Conservation (phyloP, 306 rosid species). For the Spatholobus suberectus region DNA sequence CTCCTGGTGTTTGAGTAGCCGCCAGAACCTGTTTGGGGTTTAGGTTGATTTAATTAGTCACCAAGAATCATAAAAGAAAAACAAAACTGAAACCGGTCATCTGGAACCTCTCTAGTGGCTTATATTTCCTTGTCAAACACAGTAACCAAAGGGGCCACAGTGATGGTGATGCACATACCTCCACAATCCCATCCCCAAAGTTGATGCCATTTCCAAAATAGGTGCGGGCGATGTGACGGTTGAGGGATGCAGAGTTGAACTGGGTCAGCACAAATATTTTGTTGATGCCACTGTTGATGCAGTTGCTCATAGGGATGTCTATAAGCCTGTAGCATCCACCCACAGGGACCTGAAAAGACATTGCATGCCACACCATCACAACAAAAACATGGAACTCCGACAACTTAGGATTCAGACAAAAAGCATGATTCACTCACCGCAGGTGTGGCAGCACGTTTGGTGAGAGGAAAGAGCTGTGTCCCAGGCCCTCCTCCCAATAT, state of each 20-base stretch:
- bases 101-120: slow-evolving; percentile 25
- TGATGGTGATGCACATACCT: slow-evolving; percentile 60
- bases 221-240: slow-evolving; percentile 87
- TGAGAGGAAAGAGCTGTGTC: slow-evolving; percentile 85
- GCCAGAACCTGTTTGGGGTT: slow-evolving; percentile 84
- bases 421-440: slow-evolving; percentile 65
- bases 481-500: slow-evolving; percentile 93
- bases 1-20: slow-evolving; percentile 96
- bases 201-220: slow-evolving; percentile 88
- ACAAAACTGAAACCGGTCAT: slow-evolving; percentile 29
- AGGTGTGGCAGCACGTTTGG: slow-evolving; percentile 79
- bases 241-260: slow-evolving; percentile 92
- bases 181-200: slow-evolving; percentile 94
- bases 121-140: slow-evolving; percentile 31
- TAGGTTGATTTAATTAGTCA: slow-evolving; percentile 6
- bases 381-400: background rate
- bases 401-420: slow-evolving; percentile 2
- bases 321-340: slow-evolving; percentile 97
- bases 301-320: slow-evolving; percentile 97
- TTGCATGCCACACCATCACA: background rate
- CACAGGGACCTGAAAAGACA: slow-evolving; percentile 75
- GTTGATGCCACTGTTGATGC: slow-evolving; percentile 89
- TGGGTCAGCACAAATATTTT: slow-evolving; percentile 90
- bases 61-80: slow-evolving; percentile 11
- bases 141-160: slow-evolving; percentile 11